These are phyloP conservation scores for Guadua angustifolia DNA, from an alignment of 176 grass and related monocot genomes.

Conservation along the genomic window DNA sequence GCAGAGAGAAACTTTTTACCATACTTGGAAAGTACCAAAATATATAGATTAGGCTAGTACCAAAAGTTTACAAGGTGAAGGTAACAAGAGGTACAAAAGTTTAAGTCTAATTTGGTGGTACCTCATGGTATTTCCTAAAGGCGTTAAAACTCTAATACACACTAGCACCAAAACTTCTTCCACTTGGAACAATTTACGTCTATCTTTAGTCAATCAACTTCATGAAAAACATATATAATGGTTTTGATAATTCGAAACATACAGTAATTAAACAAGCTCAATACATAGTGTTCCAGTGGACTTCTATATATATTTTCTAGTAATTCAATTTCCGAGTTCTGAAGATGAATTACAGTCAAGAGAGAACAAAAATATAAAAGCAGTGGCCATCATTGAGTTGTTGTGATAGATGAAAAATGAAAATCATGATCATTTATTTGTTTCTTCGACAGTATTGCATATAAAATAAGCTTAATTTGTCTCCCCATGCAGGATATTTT, in stretches of 20 bases:
- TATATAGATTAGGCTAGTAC: too few relatives aligned
- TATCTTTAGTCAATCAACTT: not conserved
- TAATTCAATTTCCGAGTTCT: not conserved
- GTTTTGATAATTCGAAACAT: not conserved
- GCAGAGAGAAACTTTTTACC: too few relatives aligned
- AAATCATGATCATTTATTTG: not conserved
- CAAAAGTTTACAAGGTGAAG: too few relatives aligned
- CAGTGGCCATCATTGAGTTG: not conserved
- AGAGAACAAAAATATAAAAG: not conserved
- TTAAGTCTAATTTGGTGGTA: too few relatives aligned
- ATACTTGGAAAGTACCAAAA: too few relatives aligned
- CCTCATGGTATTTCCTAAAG: too few relatives aligned
- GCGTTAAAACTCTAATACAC: too few relatives aligned
- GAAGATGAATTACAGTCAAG: not conserved
- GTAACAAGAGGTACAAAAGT: too few relatives aligned
- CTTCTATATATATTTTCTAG: not conserved
- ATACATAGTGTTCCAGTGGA: not conserved
- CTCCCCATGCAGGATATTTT: not conserved
- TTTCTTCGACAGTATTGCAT: not conserved
- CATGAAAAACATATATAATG: not conserved
- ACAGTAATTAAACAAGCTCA: not conserved
- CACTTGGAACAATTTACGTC: not conserved
- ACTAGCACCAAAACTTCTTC: not conserved
- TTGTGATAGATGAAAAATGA: slow-evolving; percentile 5
- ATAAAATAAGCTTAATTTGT: not conserved